phyloP scores from a whole-genome alignment of 768 basidiomycete genomes.

The Podaxis sp. region DNA sequence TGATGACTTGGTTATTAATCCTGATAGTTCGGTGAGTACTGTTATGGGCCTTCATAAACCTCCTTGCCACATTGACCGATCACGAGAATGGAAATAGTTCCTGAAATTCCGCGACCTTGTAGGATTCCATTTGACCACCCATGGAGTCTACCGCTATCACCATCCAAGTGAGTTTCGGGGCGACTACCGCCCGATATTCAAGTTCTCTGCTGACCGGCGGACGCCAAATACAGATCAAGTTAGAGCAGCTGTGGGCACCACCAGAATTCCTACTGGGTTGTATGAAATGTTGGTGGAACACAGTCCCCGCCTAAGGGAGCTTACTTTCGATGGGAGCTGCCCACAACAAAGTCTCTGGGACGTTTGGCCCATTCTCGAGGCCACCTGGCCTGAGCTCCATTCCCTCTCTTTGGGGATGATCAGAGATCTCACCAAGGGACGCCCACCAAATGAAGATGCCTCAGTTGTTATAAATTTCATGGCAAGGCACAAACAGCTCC shows the following conservation, averaged over 20 bases:
- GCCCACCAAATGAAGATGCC: neutral
- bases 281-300: conserved; percentile 3
- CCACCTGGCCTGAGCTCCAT: conserved; percentile 1
- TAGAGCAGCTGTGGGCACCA: neutral
- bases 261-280: neutral
- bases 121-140: conserved; percentile 2
- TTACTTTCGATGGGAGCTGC: conserved; percentile 5
- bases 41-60: neutral
- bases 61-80: neutral
- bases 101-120: neutral
- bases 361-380: conserved; percentile 1
- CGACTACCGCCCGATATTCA: too few relatives aligned
- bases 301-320: conserved; percentile 3
- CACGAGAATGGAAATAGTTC: neutral
- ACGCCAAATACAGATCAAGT: neutral
- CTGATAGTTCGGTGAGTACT: neutral
- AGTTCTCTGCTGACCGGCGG: neutral
- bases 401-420: conserved; percentile 7
- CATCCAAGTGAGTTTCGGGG: conserved; percentile 2
- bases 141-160: conserved; percentile 1
- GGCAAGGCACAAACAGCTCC: neutral
- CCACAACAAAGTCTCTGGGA: conserved; percentile 6
- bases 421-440: neutral
- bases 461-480: neutral
- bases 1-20: neutral